Base-by-base conservation (phyloP, 164 flowering plant genomes). In the Kingdonia uniflora region DNA sequence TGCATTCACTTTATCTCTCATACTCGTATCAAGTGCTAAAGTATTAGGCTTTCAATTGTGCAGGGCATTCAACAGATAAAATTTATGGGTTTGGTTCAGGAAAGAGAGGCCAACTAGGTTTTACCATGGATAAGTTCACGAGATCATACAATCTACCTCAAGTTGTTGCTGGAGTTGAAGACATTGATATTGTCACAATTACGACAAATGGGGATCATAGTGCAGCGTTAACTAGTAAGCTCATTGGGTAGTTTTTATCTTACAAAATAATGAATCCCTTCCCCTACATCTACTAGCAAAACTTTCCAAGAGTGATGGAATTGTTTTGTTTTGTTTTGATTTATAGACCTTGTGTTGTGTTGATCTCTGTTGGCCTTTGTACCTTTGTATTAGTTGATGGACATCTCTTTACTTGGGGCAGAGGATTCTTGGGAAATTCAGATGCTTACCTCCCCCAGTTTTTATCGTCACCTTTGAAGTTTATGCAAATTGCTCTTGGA, bases 151-250 rank as follows among this genome's bases (percentile, higher is more conserved):
- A 51, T 69, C 56, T 70, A 58, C 98, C 98, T 49, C 76, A 73
- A 52, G 40, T 56, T 56, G 66, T 68, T 57, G 17, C 51, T 39
- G 85, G 81, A 39, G 56, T 87, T 46, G 72, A 75, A 57, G 72
- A 66, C 53, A 68, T 66, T 61, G 69, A 70, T 41, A 65, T 82
- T 13, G 41, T 25, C 14, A 45, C 58, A 48, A 58, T 91, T 33
- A 17, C n/a, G 67, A 94, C 95, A n/a, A 84, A 80, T 76, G 95
- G 98, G 56, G 96, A 87, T 75, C 95, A 84, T 55, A 91, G 94
- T 69, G 85, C 82, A n/a, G 91, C 95, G 62, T 56, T 84, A 61
- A 79, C 85, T 57, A 72, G 96, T 91, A 54, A 65, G 68, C 8
- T 29, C 35, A 29, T 29, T 29, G 35, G 16, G 10, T 13, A n/a